Conservation (phyloP, 1,139 yeast species). For the Zhuliangozyma parablackwelliae region DNA sequence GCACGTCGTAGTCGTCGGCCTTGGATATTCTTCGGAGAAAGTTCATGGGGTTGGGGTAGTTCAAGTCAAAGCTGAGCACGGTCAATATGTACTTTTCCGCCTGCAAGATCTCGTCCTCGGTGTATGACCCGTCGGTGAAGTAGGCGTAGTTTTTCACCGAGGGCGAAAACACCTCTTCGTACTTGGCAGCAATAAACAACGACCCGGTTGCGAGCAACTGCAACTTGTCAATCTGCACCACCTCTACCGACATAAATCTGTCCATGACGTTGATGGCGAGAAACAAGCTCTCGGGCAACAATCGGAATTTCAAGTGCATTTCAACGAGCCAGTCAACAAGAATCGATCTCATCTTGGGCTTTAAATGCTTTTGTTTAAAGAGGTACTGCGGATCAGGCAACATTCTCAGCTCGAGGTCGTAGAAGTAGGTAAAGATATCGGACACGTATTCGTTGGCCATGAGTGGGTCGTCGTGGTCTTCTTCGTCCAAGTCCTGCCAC, state of each 20-base stretch:
- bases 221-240: slow-evolving; percentile 76
- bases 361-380: slow-evolving; percentile 67
- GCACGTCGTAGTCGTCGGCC: slow-evolving; percentile 93
- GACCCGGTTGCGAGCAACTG: slow-evolving; percentile 91
- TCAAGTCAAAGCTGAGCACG: slow-evolving; percentile 70
- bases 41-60: slow-evolving; percentile 93
- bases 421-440: slow-evolving; percentile 79
- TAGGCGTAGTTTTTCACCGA: slow-evolving; percentile 84
- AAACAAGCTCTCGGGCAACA: slow-evolving; percentile 86
- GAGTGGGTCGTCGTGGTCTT: slow-evolving; percentile 85
- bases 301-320: slow-evolving; percentile 80
- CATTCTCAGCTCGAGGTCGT: slow-evolving; percentile 68
- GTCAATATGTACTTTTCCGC: slow-evolving; percentile 83
- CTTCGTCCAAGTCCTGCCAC: slow-evolving; percentile 92
- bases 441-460: slow-evolving; percentile 93
- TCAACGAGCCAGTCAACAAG: slow-evolving; percentile 94
- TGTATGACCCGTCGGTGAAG: slow-evolving; percentile 80
- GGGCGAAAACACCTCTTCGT: slow-evolving; percentile 92
- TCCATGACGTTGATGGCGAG: slow-evolving; percentile 89
- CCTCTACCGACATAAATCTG: slow-evolving; percentile 76
- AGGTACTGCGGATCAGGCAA: slow-evolving; percentile 77
- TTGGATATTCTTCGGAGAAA: slow-evolving; percentile 87
- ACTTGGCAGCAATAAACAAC: slow-evolving; percentile 88
- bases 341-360: slow-evolving; percentile 84
- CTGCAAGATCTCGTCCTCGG: slow-evolving; percentile 79